Percentiles rank a stretch among this genome's conserved stretches.
These are phyloP conservation scores for Bisporella sp. DNA, from an alignment of 2,329 filamentous ascomycete genomes.

Conservation along the genomic window DNA sequence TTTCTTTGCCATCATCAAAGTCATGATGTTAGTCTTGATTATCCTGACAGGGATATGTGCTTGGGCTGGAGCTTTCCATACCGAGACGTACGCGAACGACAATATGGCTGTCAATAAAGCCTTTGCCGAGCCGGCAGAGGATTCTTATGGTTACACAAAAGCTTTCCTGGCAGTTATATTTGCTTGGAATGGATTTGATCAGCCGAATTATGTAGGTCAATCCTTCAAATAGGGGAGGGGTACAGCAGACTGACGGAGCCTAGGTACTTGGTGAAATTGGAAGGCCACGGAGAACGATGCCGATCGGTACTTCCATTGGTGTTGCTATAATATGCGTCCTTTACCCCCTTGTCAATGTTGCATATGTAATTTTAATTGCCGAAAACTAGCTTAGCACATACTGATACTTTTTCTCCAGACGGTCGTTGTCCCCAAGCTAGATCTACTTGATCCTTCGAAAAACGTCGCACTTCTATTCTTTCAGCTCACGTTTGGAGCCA, in stretches of 20 bases:
- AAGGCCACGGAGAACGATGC: conserved; percentile 16
- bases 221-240: conserved; percentile 30
- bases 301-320: conserved; percentile 11
- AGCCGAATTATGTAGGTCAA: conserved; percentile 35
- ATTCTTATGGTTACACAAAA: conserved; percentile 27
- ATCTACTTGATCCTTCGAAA: conserved; percentile 6
- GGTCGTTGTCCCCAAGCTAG: conserved; percentile 9
- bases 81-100: not conserved
- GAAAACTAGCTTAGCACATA: not conserved
- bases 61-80: conserved; percentile 7
- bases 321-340: conserved; percentile 26
- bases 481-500: conserved; percentile 24
- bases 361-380: conserved; percentile 31
- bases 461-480: conserved; percentile 31
- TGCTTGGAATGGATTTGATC: conserved; percentile 35
- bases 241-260: conserved; percentile 12
- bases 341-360: conserved; percentile 33
- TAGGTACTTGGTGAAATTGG: conserved; percentile 12
- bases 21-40: conserved; percentile 41
- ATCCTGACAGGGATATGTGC: conserved; percentile 28
- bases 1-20: conserved; percentile 40
- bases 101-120: conserved; percentile 8
- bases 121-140: conserved; percentile 12
- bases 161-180: conserved; percentile 39
- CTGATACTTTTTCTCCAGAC: conserved; percentile 15